These are phyloP conservation scores for Trypanosoma platydactyli DNA, from an alignment of 208 protist species.

Conservation along the genomic window DNA sequence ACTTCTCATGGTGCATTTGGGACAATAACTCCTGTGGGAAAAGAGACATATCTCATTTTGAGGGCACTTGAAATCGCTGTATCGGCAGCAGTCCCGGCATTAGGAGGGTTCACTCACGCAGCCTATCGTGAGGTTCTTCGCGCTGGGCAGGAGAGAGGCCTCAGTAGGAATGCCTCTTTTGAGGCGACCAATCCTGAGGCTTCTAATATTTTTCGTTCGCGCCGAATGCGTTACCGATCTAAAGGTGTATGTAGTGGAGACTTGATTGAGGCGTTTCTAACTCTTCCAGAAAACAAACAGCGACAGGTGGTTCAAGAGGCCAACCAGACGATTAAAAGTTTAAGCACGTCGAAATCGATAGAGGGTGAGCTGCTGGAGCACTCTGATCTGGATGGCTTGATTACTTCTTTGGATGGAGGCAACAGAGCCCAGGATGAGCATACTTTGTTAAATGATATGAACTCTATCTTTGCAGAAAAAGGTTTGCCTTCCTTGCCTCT, in stretches of 20 bases:
- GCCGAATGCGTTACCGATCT: conserved; percentile 20
- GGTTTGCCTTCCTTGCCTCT: conserved; percentile 47
- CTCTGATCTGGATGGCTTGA: conserved; percentile 10
- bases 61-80: conserved; percentile 53
- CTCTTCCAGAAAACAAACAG: conserved; percentile 3
- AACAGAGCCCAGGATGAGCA: not conserved
- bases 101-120: conserved; percentile 45
- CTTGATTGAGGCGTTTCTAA: conserved; percentile 48
- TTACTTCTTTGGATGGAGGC: not conserved
- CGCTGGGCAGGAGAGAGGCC: conserved; percentile 49
- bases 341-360: conserved; percentile 2
- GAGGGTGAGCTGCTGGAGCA: conserved; percentile 17
- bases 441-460: conserved; percentile 2
- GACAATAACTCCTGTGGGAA: conserved; percentile 57
- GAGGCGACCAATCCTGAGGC: conserved; percentile 18
- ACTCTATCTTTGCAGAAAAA: conserved; percentile 16
- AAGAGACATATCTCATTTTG: conserved; percentile 51
- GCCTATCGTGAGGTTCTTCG: conserved; percentile 49
- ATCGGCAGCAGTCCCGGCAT: conserved; percentile 11
- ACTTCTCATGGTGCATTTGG: conserved; percentile 72
- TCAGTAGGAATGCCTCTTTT: conserved; percentile 48
- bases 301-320: conserved; percentile 5
- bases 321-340: not conserved
- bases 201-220: conserved; percentile 11
- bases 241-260: conserved; percentile 45